phyloP scores from a whole-genome alignment of 805 yeast species.

The Saccharomyces kudriavzevii region DNA sequence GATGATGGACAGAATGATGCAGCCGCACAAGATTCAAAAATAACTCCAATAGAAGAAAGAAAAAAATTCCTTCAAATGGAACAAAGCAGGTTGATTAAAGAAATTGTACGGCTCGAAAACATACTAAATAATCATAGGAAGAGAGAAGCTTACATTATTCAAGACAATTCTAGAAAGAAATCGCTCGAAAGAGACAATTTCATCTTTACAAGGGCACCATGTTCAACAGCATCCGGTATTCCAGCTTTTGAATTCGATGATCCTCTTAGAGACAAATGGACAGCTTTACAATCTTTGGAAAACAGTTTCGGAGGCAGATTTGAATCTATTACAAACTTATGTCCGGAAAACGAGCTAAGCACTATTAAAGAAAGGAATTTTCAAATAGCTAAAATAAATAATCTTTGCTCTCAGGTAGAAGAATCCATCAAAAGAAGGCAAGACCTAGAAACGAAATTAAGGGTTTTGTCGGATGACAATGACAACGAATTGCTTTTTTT shows the following conservation, averaged over 20 bases:
- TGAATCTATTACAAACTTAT: not conserved
- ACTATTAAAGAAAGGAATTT: not conserved
- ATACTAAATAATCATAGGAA: not conserved
- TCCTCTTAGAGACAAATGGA: not conserved
- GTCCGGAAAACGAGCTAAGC: not conserved
- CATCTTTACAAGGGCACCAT: not conserved
- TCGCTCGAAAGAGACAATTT: not conserved
- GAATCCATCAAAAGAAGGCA: constrained; percentile 60
- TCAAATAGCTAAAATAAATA: not conserved
- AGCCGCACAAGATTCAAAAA: not conserved
- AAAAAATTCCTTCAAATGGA: constrained; percentile 11
- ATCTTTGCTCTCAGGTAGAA: constrained; percentile 33
- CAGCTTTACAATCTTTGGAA: not conserved
- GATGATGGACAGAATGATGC: not conserved
- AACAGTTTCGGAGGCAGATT: not conserved
- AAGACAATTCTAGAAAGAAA: not conserved
- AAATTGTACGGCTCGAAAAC: not conserved
- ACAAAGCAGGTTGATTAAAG: not conserved
- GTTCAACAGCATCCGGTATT: not conserved
- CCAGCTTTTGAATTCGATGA: not conserved
- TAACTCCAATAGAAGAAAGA: not conserved
- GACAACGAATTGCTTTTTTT: not conserved
- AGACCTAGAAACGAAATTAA: constrained; percentile 40
- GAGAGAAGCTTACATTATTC: not conserved
- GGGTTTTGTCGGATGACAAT: not conserved